Evolutionary conservation across 2,329 filamentous ascomycete genomes (phyloP), one percentile per base, ranked within the genome.

Genomic region (Ramichloridium luteum): DNA sequence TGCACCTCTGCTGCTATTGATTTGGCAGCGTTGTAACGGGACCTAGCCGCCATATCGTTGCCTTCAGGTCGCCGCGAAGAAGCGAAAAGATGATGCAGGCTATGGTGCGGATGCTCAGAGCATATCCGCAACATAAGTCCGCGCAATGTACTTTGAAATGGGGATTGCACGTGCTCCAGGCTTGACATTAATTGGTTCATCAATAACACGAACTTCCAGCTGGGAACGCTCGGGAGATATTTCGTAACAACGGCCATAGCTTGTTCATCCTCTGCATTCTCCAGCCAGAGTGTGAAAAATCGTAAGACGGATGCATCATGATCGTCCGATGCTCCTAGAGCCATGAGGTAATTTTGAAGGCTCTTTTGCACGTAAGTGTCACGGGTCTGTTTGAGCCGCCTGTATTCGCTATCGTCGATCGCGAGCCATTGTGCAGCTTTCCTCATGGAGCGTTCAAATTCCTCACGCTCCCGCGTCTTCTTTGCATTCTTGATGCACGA

Each of bases 141-240:
- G 31, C 74, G 72, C 2, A 99, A 64, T 1, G 88, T 65, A 25
- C 64, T 67, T 49, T 98, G 90, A 49, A 99, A 98, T 0, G 64
- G 52, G 11, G 67, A 70, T 1, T 68, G 58, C 17, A 77, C 70
- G 39, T 81, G 73, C 38, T 93, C 75, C 4, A 98, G 62, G 5
- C 90, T 77, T n/a, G 92, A 98, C 4, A 86, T 88, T 17, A 98
- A 69, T 55, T 99, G 90, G 49, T 94, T 98, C 76, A 93, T 93
- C 31, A 98, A 64, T 3, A 80, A 62, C 1, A 85, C 88, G 52
- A 99, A 93, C 51, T 98, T 98, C 38, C 82, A 73, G 36, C 83
- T 93, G 2, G 88, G 80, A 0, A 96, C 88, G 31, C 72, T 66
- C 3, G 64, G 58, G 11, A 98, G 63, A 48, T 85, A 64, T 37